A percentile compares a stretch with the other conserved stretches of the same genome.
phyloP scores from a whole-genome alignment of 169 alveolate genomes.

The Prorocentrum cordatum region DNA sequence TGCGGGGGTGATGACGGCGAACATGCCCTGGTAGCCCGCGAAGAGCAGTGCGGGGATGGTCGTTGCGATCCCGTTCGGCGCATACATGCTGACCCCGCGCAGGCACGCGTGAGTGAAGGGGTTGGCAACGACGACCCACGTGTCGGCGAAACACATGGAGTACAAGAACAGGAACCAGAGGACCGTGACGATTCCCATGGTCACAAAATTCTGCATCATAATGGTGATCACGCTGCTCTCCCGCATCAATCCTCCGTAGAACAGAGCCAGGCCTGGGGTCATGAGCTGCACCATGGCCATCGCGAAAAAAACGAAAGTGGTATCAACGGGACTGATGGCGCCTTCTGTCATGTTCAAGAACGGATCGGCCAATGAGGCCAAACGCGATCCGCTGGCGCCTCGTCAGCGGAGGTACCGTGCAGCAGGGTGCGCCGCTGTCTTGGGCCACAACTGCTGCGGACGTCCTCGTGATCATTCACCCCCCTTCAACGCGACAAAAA shows the following conservation, averaged over 20 bases:
- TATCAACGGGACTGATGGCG: too few species aligned
- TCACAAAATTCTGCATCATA: conserved; percentile 49
- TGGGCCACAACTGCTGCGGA: neutral
- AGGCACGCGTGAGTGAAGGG: conserved; percentile 26
- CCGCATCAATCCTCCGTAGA: conserved; percentile 14
- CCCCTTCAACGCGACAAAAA: too few species aligned
- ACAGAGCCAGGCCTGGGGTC: conserved; percentile 30
- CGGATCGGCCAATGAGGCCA: neutral
- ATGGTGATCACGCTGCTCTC: neutral
- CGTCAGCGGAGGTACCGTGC: neutral
- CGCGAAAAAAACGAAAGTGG: conserved; percentile 1
- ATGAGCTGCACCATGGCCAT: conserved; percentile 51
- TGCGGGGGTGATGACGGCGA: conserved; percentile 62
- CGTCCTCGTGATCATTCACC: neutral
- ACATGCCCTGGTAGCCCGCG: conserved; percentile 56
- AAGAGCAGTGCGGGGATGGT: conserved; percentile 9
- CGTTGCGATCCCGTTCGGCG: neutral
- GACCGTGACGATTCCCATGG: conserved; percentile 39
- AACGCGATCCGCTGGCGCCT: neutral
- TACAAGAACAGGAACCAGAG: conserved; percentile 19
- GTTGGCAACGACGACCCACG: neutral
- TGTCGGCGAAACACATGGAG: conserved; percentile 30
- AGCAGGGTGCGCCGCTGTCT: neutral
- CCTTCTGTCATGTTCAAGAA: neutral
- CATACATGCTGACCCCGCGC: conserved; percentile 14